Conservation (phyloP, 1,139 yeast genomes). For the Petasospora rhodanensis region DNA sequence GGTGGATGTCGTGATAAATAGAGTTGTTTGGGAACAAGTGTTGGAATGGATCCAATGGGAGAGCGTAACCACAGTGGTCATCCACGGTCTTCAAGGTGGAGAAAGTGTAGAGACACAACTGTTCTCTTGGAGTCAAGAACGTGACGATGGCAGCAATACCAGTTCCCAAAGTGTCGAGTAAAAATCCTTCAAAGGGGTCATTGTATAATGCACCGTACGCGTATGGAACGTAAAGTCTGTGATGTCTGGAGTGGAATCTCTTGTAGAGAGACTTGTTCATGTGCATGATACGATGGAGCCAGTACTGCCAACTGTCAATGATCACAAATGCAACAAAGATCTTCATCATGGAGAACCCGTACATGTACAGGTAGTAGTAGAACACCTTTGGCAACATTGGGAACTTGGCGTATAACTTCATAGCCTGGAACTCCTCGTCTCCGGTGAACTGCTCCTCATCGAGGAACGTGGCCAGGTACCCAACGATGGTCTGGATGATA, state of each 20-base stretch:
- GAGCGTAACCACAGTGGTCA: conserved; percentile 94
- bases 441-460: conserved; percentile 73
- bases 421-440: conserved; percentile 61
- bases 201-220: conserved; percentile 96
- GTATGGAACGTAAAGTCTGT: conserved; percentile 88
- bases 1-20: conserved; percentile 94
- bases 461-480: conserved; percentile 46
- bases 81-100: conserved; percentile 96
- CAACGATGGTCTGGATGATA: conserved; percentile 70
- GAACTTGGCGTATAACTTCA: conserved; percentile 52
- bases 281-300: conserved; percentile 87
- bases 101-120: conserved; percentile 68
- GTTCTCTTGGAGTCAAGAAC: conserved; percentile 70
- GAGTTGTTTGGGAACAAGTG: conserved; percentile 89
- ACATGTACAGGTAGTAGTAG: conserved; percentile 49
- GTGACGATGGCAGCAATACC: conserved; percentile 71
- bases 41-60: conserved; percentile 91
- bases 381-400: conserved; percentile 40
- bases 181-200: conserved; percentile 88
- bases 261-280: conserved; percentile 68
- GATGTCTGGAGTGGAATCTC: conserved; percentile 90
- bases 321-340: conserved; percentile 61
- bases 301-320: conserved; percentile 93
- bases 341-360: conserved; percentile 55
- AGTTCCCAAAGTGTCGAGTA: conserved; percentile 88